A percentile compares a stretch with the other conserved stretches of the same genome.
Evolutionary conservation across 2,329 filamentous ascomycete species (phyloP).

Genomic region (Aspergillus hiratsukae): DNA sequence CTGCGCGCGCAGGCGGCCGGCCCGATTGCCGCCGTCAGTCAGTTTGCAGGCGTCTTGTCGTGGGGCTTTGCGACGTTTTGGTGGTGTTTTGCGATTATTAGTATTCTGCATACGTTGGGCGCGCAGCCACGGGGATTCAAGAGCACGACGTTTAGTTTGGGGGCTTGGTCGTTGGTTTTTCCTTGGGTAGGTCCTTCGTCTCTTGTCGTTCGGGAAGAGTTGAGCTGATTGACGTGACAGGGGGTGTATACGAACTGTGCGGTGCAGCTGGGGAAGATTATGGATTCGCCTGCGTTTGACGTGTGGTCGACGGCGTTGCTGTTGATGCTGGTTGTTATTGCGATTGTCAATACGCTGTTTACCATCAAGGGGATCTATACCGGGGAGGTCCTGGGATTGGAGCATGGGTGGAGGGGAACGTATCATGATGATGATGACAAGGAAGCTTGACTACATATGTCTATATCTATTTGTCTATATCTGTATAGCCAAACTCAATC

Average conservation of each 20-base stretch:
- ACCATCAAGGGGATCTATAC: slow-evolving; percentile 28
- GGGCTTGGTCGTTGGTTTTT: slow-evolving; percentile 37
- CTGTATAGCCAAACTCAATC: not conserved
- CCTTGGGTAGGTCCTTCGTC: slow-evolving; percentile 31
- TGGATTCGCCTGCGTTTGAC: slow-evolving; percentile 37
- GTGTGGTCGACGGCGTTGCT: slow-evolving; percentile 37
- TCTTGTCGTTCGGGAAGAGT: too few relatives aligned
- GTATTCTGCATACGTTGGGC: slow-evolving; percentile 26
- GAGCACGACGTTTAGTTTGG: slow-evolving; percentile 25
- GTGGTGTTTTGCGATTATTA: slow-evolving; percentile 39
- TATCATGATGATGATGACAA: not conserved
- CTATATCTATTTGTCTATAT: not conserved
- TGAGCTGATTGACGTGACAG: slow-evolving; percentile 13
- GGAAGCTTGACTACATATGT: not conserved
- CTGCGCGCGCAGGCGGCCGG: slow-evolving; percentile 30
- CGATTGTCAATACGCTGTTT: slow-evolving; percentile 26
- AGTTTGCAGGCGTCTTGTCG: slow-evolving; percentile 35
- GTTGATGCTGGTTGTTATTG: slow-evolving; percentile 32
- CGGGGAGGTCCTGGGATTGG: slow-evolving; percentile 28
- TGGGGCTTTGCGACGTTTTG: slow-evolving; percentile 42
- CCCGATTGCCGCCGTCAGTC: slow-evolving; percentile 30
- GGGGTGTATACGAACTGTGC: slow-evolving; percentile 39
- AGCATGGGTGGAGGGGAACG: slow-evolving; percentile 20
- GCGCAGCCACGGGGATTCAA: slow-evolving; percentile 17
- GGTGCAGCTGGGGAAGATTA: slow-evolving; percentile 33